Conservation (phyloP, 305 asterid genomes). For the Ajuga reptans region DNA sequence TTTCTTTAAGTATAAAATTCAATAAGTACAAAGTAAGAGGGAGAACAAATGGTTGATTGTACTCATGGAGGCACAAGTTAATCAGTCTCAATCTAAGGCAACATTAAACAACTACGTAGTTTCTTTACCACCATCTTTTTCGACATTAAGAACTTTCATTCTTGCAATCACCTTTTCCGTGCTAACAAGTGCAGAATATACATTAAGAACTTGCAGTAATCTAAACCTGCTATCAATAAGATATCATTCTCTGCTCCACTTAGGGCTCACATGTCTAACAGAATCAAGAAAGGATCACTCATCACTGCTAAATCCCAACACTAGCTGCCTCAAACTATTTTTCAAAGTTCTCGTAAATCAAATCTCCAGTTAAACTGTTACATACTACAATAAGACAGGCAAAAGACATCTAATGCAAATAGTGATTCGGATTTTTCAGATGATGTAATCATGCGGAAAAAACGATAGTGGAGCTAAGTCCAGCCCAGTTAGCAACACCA, state of each 20-base stretch:
- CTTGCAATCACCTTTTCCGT: neutral
- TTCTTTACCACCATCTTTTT: neutral
- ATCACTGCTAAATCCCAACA: neutral
- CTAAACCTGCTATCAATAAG: neutral
- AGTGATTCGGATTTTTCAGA: neutral
- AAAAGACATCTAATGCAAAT: neutral
- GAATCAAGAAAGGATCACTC: neutral
- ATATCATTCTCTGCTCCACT: neutral
- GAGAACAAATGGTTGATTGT: neutral
- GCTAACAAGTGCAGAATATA: neutral
- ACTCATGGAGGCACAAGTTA: neutral
- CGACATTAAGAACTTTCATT: neutral
- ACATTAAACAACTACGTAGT: neutral
- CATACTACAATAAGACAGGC: neutral
- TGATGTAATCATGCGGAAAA: neutral
- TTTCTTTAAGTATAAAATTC: neutral
- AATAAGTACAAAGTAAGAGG: neutral
- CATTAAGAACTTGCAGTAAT: neutral
- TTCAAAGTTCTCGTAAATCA: neutral
- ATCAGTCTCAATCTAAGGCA: neutral
- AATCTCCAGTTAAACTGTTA: neutral
- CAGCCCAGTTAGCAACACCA: neutral
- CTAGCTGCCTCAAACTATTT: neutral
- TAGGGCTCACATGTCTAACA: neutral
- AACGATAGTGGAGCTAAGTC: neutral